Conservation (phyloP, 805 yeast genomes). For the Jamesozyma gamospora region DNA sequence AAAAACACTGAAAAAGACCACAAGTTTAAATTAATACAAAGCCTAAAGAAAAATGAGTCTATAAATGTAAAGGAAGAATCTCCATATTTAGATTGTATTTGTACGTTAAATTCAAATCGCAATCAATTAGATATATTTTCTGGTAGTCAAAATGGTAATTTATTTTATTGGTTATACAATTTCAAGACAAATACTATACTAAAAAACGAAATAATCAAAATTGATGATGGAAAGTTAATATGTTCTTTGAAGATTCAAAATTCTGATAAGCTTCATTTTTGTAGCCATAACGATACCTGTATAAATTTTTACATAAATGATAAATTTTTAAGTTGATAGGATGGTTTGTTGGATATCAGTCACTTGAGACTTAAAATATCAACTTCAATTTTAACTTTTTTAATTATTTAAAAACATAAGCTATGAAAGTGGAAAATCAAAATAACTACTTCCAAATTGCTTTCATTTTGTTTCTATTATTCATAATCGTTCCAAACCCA, state of each 20-base stretch:
- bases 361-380: no score
- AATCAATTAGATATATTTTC: constrained; percentile 7
- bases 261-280: constrained; percentile 5
- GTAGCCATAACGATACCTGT: constrained; percentile 6
- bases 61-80: constrained; percentile 2
- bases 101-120: constrained; percentile 1
- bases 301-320: constrained; percentile 5
- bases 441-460: no score
- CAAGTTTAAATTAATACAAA: constrained; percentile 1
- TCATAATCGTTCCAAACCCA: no score
- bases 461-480: no score
- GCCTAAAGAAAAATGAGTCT: neutral
- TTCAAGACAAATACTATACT: constrained; percentile 5
- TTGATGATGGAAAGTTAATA: neutral
- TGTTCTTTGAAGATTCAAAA: constrained; percentile 5
- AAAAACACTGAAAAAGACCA: constrained; percentile 15
- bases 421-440: no score
- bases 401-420: no score
- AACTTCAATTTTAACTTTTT: no score
- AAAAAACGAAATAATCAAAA: constrained; percentile 2
- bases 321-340: neutral
- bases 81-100: constrained; percentile 11
- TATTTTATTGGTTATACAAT: constrained; percentile 14
- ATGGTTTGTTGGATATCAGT: no score
- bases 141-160: constrained; percentile 17